A percentile compares a stretch with the other conserved stretches of the same genome.
Evolutionary conservation across 345 rosid species (phyloP).

Genomic region (Psidium guajava): DNA sequence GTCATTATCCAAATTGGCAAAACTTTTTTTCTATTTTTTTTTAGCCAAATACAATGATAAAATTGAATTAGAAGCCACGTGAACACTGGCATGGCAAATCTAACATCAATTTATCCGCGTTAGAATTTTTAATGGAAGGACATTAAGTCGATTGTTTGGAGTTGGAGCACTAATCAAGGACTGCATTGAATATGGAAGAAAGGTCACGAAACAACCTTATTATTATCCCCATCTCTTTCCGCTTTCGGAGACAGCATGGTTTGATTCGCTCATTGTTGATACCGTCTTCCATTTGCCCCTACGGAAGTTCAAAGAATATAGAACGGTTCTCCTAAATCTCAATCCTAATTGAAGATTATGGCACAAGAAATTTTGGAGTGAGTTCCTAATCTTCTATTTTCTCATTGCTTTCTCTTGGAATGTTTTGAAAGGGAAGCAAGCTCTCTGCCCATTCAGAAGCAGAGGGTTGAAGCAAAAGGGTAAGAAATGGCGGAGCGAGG

Average conservation of each 20-base stretch:
- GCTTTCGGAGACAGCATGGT: background rate
- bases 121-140: background rate
- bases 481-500: background rate
- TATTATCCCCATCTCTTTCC: background rate
- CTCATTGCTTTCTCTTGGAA: constrained; percentile 14
- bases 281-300: background rate
- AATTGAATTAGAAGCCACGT: background rate
- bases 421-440: constrained; percentile 26
- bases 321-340: background rate
- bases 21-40: background rate
- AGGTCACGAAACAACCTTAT: background rate
- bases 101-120: background rate
- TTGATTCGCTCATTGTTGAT: background rate
- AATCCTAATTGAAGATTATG: background rate
- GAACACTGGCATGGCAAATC: background rate
- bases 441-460: constrained; percentile 24
- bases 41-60: background rate
- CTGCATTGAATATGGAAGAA: background rate
- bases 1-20: background rate
- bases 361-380: background rate
- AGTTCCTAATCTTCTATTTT: background rate
- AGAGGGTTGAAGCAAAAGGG: constrained; percentile 2
- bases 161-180: background rate
- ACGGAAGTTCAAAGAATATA: background rate
- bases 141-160: background rate